A percentile compares a stretch with the other conserved stretches of the same genome.
phyloP scores from a whole-genome alignment of 2,329 filamentous ascomycete genomes.

The Cyanodermella asteris region DNA sequence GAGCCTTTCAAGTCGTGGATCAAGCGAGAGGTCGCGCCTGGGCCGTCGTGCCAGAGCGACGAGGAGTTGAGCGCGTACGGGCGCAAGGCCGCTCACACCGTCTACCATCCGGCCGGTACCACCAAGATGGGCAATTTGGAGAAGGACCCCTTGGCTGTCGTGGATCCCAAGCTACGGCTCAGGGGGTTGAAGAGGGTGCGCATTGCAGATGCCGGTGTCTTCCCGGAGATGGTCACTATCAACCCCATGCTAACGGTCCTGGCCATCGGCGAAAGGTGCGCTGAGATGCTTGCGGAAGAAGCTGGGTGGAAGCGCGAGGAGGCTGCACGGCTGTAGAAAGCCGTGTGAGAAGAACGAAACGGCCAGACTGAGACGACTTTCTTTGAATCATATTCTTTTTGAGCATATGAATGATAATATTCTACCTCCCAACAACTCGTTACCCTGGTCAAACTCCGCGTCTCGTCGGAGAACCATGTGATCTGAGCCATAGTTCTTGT shows the following conservation, averaged over 20 bases:
- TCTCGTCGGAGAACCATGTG: too few species aligned
- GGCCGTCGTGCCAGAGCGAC: slow-evolving; percentile 49
- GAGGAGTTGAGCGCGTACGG: slow-evolving; percentile 68
- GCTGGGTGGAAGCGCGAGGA: slow-evolving; percentile 41
- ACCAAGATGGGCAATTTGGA: slow-evolving; percentile 68
- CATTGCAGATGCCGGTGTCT: slow-evolving; percentile 71
- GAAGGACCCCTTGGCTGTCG: slow-evolving; percentile 51
- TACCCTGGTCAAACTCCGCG: too few species aligned
- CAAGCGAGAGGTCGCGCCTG: slow-evolving; percentile 61
- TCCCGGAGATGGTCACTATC: slow-evolving; percentile 67
- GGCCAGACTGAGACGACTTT: too few species aligned
- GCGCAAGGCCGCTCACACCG: slow-evolving; percentile 60
- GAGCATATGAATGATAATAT: too few species aligned
- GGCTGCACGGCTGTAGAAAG: slow-evolving; percentile 30
- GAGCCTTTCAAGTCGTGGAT: slow-evolving; percentile 65
- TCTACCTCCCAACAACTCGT: too few species aligned
- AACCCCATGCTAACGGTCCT: slow-evolving; percentile 85
- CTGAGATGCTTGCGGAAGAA: slow-evolving; percentile 61
- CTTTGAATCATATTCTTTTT: too few species aligned
- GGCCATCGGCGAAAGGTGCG: slow-evolving; percentile 60
- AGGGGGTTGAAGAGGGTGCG: slow-evolving; percentile 50
- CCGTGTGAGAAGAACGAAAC: too few species aligned
- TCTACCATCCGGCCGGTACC: slow-evolving; percentile 76
- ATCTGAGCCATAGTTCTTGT: too few species aligned
- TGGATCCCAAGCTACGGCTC: slow-evolving; percentile 53